Conservation (phyloP, 83 land plant genomes). For the Picea engelmannii region DNA sequence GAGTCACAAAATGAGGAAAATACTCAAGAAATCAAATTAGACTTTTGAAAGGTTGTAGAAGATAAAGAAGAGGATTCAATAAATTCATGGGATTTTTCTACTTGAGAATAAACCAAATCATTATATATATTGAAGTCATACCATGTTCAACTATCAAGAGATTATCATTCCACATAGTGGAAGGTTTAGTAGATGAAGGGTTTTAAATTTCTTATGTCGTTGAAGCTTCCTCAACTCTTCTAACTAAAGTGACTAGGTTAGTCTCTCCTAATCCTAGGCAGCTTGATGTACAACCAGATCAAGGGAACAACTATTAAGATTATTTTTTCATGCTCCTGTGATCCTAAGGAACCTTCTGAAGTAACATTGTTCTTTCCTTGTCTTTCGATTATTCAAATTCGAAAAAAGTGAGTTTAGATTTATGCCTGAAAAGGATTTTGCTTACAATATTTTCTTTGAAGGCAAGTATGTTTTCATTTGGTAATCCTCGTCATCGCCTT, state of each 20-base stretch:
- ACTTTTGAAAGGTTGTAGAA: too few relatives aligned
- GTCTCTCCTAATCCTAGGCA: background rate
- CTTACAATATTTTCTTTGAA: too few relatives aligned
- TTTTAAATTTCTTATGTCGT: background rate
- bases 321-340: too few relatives aligned
- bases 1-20: background rate
- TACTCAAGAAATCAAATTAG: too few relatives aligned
- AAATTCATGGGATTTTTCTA: background rate
- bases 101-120: background rate
- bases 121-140: too few relatives aligned
- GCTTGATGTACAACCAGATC: background rate
- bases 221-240: background rate
- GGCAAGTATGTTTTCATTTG: too few relatives aligned
- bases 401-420: background rate
- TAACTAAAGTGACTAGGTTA: slow-evolving; percentile 1
- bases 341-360: background rate
- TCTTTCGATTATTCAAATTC: background rate
- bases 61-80: background rate
- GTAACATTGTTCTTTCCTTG: background rate
- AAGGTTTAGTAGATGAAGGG: background rate
- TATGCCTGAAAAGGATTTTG: background rate
- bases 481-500: background rate
- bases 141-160: background rate
- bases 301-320: background rate
- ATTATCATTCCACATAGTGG: background rate